Evolutionary conservation across 768 basidiomycete species (phyloP).

Genomic region (Leucosporidium scottii): DNA sequence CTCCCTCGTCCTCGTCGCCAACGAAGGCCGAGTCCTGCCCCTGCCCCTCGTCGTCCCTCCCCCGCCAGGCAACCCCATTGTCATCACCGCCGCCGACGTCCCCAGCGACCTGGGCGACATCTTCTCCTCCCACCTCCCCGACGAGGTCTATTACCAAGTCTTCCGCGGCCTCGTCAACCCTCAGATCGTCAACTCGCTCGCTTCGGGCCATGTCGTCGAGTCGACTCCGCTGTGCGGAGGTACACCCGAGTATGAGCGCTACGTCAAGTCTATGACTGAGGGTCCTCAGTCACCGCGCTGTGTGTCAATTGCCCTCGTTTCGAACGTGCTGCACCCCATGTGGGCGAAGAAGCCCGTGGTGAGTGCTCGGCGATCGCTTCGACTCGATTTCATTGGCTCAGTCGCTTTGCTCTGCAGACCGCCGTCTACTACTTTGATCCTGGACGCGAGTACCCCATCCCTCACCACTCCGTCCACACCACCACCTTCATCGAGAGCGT

Average conservation of each 20-base stretch:
- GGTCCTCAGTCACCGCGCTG: slow-evolving; percentile 88
- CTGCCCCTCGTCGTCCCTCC: slow-evolving; percentile 51
- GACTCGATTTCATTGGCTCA: neutral
- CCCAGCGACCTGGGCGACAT: slow-evolving; percentile 88
- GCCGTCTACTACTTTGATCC: slow-evolving; percentile 44
- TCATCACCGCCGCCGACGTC: slow-evolving; percentile 74
- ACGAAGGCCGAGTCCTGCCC: slow-evolving; percentile 48
- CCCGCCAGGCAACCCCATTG: slow-evolving; percentile 40
- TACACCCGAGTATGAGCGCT: slow-evolving; percentile 86
- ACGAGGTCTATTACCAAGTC: slow-evolving; percentile 93
- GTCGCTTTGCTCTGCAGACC: slow-evolving; percentile 8
- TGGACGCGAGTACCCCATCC: slow-evolving; percentile 46
- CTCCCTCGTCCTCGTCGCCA: slow-evolving; percentile 79
- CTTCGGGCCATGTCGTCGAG: slow-evolving; percentile 74
- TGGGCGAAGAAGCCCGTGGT: slow-evolving; percentile 72
- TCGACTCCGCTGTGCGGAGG: slow-evolving; percentile 87
- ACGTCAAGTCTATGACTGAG: slow-evolving; percentile 91
- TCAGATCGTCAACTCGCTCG: slow-evolving; percentile 90
- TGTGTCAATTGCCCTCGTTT: slow-evolving; percentile 79
- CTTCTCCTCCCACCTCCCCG: slow-evolving; percentile 87
- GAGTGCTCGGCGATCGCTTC: slow-evolving; percentile 20
- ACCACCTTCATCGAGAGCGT: slow-evolving; percentile 82
- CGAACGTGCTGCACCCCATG: slow-evolving; percentile 66
- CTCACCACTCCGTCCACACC: slow-evolving; percentile 69
- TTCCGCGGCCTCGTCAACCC: slow-evolving; percentile 84